These are phyloP conservation scores for Blastobotrys mokoenaii DNA, from an alignment of 805 yeast genomes.

Conservation along the genomic window DNA sequence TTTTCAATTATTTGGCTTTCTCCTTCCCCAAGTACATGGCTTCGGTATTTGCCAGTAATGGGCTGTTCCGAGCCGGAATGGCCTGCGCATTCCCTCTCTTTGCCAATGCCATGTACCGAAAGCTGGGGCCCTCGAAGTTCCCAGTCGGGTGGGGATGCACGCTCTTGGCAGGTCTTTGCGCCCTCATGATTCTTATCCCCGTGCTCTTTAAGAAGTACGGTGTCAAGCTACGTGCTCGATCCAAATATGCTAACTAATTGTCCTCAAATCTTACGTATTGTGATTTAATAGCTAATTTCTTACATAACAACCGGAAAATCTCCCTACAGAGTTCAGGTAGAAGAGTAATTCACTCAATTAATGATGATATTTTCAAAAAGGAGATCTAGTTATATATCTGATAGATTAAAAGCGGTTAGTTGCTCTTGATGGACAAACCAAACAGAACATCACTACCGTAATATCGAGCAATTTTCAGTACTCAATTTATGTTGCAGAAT, in stretches of 20 bases:
- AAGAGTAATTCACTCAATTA: no score
- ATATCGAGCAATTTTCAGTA: no score
- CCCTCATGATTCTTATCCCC: conserved; percentile 46
- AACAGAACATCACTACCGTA: no score
- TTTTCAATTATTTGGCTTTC: conserved; percentile 41
- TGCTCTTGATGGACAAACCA: no score
- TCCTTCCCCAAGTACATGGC: conserved; percentile 43
- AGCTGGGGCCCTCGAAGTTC: conserved; percentile 29
- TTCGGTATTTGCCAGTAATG: conserved; percentile 49
- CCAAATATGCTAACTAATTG: conserved; percentile 24
- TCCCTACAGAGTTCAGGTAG: no score
- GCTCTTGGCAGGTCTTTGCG: conserved; percentile 34
- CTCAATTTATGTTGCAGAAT: no score
- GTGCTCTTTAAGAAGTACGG: conserved; percentile 44
- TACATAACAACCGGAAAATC: no score
- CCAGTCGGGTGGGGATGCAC: conserved; percentile 51
- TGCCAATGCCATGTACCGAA: conserved; percentile 47
- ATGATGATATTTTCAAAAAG: no score
- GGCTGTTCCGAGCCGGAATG: conserved; percentile 37
- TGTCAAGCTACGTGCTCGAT: conserved; percentile 28
- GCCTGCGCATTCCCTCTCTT: conserved; percentile 53
- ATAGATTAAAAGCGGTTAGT: no score
- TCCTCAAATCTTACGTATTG: not conserved
- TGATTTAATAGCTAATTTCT: no score
- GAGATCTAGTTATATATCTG: no score